Conservation (phyloP, 75 land plant species). For the Picea glauca region DNA sequence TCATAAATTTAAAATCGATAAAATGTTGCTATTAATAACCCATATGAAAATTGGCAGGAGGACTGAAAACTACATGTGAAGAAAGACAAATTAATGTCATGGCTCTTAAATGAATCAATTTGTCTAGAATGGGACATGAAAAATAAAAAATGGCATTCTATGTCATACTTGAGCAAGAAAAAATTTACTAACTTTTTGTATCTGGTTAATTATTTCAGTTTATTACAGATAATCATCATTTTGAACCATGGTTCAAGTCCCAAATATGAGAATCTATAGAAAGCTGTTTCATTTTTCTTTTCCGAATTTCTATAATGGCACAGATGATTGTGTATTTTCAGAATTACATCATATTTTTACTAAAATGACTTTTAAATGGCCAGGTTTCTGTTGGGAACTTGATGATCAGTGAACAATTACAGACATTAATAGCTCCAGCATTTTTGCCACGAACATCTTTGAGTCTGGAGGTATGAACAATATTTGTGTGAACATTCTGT, state of each 20-base stretch:
- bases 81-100: background rate
- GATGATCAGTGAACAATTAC: slow-evolving; percentile 73
- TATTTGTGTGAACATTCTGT: background rate
- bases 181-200: background rate
- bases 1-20: background rate
- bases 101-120: background rate
- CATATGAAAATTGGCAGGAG: background rate
- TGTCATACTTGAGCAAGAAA: background rate
- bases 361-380: background rate
- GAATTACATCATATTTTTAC: background rate
- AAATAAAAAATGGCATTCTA: background rate
- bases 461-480: slow-evolving; percentile 58
- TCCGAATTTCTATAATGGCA: background rate
- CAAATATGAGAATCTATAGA: background rate
- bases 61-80: background rate
- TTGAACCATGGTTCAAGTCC: background rate
- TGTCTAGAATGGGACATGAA: background rate
- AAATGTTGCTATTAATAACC: background rate
- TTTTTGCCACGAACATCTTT: slow-evolving; percentile 78
- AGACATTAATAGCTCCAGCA: slow-evolving; percentile 89
- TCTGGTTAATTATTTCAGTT: background rate
- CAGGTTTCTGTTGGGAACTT: slow-evolving; percentile 65
- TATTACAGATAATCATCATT: background rate
- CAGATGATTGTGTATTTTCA: background rate
- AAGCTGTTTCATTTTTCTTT: background rate